Base-by-base conservation (phyloP, 768 basidiomycete genomes). In the Tephrocybe sp. region DNA sequence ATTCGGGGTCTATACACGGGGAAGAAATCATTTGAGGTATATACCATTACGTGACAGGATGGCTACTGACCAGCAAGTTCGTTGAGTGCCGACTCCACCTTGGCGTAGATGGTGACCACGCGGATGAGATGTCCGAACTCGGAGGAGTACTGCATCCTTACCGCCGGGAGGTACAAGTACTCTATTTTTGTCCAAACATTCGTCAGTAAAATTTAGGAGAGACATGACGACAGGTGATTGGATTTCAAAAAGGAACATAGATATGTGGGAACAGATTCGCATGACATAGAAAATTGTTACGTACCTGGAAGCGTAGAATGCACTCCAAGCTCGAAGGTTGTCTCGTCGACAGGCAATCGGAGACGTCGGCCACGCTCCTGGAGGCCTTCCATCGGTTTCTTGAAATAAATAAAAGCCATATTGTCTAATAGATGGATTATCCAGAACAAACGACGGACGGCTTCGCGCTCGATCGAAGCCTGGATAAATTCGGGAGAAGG, bases 391-490 rank as follows among this genome's bases (percentile, higher is more conserved):
- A 69, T 66, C 16, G 74, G 70, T 48, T 70, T 71, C 62, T 74
- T 76, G 62, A 73, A 74, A 61, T 71, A 76, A 34, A 75, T 69
- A 34, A 68, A 66, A 22, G 70, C 66, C 61, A 74, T 66, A 54
- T 77, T 66, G 59, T 85, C 81, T 60, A 86, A 72, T 52, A 82
- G 68, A 60, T 83, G 80, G 50, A 88, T 79, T 47, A 88, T 72
- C 88, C 89, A 91, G 66, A 91, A 90, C 50, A 86, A 81, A 48
- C 89, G 81, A 39, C 89, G 83, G n/a, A 83, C 73, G 53, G 85
- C 86, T 69, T 92, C 88, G 52, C 82, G 84, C 59, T 88, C 83
- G 55, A 87, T 80, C 40, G 77, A 77, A 46, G 72, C 71, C 53
- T 83, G 76, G 19, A 82, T 80, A 56, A 80, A 80, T 45, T 80